phyloP scores from a whole-genome alignment of 148 eudicot genomes.

The Mesembryanthemum crystallinum region DNA sequence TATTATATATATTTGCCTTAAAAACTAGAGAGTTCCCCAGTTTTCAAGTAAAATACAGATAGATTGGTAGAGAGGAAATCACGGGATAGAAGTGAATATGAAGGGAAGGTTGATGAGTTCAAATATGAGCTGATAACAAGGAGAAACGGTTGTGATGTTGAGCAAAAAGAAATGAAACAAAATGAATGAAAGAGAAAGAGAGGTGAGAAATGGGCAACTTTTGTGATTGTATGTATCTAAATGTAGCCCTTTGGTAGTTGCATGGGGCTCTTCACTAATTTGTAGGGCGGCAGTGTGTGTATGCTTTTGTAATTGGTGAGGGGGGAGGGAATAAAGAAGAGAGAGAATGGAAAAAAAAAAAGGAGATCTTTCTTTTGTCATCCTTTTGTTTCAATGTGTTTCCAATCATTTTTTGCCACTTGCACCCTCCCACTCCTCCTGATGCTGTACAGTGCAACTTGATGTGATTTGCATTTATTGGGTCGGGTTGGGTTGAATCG shows the following conservation, averaged over 20 bases:
- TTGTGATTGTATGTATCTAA: background rate
- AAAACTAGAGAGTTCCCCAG: background rate
- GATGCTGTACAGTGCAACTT: conserved; percentile 12
- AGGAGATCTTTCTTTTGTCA: background rate
- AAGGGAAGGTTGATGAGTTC: conserved; percentile 12
- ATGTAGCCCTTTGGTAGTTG: conserved; percentile 17
- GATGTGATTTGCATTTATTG: background rate
- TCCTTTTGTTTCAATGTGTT: background rate
- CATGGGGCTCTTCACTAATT: conserved; percentile 13
- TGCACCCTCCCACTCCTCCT: conserved; percentile 13
- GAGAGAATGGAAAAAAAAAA: background rate
- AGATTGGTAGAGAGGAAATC: conserved; percentile 21
- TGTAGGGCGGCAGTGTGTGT: background rate
- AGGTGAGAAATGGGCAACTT: background rate
- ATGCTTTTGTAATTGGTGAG: too few relatives aligned
- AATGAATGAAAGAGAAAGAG: background rate
- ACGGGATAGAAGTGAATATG: conserved; percentile 44
- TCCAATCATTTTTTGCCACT: conserved; percentile 24
- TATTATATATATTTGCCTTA: background rate
- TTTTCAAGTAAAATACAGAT: background rate
- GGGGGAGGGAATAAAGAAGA: conserved; percentile 7
- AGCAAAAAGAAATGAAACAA: background rate
- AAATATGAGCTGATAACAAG: conserved; percentile 20
- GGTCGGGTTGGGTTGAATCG: conserved; percentile 6
- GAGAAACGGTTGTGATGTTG: background rate